Conservation (phyloP, 108 stramenopile species). For the Cyclotella kingstonii region DNA sequence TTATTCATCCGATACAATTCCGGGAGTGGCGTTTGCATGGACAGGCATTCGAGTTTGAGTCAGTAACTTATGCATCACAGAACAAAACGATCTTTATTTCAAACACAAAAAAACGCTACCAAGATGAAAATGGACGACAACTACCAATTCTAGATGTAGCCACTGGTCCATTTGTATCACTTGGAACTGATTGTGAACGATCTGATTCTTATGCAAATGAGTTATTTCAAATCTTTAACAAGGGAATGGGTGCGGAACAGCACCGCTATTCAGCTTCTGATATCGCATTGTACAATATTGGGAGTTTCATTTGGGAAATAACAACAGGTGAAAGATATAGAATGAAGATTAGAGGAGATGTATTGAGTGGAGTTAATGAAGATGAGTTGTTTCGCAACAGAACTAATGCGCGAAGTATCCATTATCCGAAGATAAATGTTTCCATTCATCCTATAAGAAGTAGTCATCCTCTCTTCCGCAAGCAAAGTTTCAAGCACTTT, state of each 20-base stretch:
- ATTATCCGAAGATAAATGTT: neutral
- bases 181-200: constrained; percentile 53
- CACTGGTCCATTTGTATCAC: constrained; percentile 52
- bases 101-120: constrained; percentile 30
- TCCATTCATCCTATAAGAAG: constrained; percentile 1
- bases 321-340: constrained; percentile 17
- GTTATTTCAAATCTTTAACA: constrained; percentile 58
- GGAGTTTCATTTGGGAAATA: constrained; percentile 49
- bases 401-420: too few species aligned
- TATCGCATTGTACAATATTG: constrained; percentile 56
- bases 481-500: constrained; percentile 7
- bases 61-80: constrained; percentile 52
- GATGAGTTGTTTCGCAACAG: neutral
- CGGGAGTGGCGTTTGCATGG: constrained; percentile 61
- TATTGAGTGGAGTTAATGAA: constrained; percentile 46
- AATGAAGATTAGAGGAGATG: constrained; percentile 29
- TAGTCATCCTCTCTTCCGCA: constrained; percentile 1
- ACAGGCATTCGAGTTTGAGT: constrained; percentile 75
- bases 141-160: constrained; percentile 59
- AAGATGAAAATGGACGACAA: too few species aligned
- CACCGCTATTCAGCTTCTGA: constrained; percentile 64
- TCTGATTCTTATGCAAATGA: constrained; percentile 48
- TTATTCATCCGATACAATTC: constrained; percentile 72
- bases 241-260: constrained; percentile 69
- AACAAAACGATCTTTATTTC: constrained; percentile 53